phyloP scores from a whole-genome alignment of 352 stramenopile species.

The Phytophthora crassamura region DNA sequence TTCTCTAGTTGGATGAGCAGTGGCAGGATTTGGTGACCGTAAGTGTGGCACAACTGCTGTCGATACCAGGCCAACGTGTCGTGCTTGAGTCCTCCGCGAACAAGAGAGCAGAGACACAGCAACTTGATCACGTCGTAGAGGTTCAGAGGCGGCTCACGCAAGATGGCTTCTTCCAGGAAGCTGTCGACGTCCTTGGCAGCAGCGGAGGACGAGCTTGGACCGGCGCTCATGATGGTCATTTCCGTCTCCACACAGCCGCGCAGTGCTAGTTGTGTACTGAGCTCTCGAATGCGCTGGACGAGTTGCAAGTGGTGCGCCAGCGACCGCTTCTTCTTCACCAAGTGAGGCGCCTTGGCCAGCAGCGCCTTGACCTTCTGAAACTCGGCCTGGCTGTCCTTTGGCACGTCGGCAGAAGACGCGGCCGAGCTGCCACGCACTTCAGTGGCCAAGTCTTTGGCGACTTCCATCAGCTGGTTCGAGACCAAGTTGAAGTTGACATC shows the following conservation, averaged over 20 bases:
- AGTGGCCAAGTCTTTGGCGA: slow-evolving; percentile 58
- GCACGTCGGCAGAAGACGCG: slow-evolving; percentile 14
- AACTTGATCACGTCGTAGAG: slow-evolving; percentile 81
- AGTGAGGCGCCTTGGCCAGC: slow-evolving; percentile 67
- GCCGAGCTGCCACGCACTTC: slow-evolving; percentile 47
- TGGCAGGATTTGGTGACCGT: slow-evolving; percentile 74
- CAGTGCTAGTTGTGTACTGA: slow-evolving; percentile 64
- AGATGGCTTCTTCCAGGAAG: slow-evolving; percentile 73
- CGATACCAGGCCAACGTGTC: slow-evolving; percentile 71
- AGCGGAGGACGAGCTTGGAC: slow-evolving; percentile 45
- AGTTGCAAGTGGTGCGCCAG: slow-evolving; percentile 73
- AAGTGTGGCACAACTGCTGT: slow-evolving; percentile 84
- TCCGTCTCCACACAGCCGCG: slow-evolving; percentile 79
- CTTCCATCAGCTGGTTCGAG: slow-evolving; percentile 52
- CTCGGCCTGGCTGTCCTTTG: slow-evolving; percentile 33
- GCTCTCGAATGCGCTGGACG: slow-evolving; percentile 63
- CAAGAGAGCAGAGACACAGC: slow-evolving; percentile 77
- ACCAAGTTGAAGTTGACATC: slow-evolving; percentile 86
- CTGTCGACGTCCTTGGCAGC: slow-evolving; percentile 65
- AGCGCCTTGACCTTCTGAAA: slow-evolving; percentile 59
- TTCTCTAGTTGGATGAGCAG: slow-evolving; percentile 78
- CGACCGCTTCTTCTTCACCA: slow-evolving; percentile 78
- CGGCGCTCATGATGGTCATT: slow-evolving; percentile 80
- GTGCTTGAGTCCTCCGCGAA: slow-evolving; percentile 66
- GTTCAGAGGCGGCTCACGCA: slow-evolving; percentile 72